phyloP scores from a whole-genome alignment of 768 basidiomycete genomes.

The Panaeolus cyanescens region DNA sequence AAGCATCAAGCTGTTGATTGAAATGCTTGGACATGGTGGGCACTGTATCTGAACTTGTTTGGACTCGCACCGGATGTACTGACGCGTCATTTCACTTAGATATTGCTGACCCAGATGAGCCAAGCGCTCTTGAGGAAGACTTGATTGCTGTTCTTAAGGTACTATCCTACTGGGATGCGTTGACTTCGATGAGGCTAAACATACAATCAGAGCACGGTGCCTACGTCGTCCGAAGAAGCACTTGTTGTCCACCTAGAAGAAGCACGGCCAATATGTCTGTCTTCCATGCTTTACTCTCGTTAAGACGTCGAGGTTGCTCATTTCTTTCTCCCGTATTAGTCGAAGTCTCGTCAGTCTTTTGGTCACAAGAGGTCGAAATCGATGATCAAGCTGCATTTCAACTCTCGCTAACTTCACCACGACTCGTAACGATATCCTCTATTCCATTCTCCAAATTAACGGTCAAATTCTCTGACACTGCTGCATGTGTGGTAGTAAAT shows the following conservation, averaged over 20 bases:
- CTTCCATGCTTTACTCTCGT: slow-evolving; percentile 3
- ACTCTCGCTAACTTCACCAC: slow-evolving; percentile 59
- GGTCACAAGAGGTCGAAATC: slow-evolving; percentile 62
- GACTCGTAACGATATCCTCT: slow-evolving; percentile 45
- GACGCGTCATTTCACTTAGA: slow-evolving; percentile 23
- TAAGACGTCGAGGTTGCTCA: slow-evolving; percentile 6
- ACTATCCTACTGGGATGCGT: background rate
- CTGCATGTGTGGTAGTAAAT: slow-evolving; percentile 52
- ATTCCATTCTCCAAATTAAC: slow-evolving; percentile 64
- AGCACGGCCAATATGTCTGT: slow-evolving; percentile 63
- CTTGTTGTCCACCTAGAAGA: slow-evolving; percentile 67
- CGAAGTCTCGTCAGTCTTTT: slow-evolving; percentile 68
- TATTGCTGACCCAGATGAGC: slow-evolving; percentile 44
- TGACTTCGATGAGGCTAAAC: background rate
- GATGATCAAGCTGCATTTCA: slow-evolving; percentile 74
- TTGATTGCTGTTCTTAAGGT: slow-evolving; percentile 76
- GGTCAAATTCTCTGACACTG: slow-evolving; percentile 55
- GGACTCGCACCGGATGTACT: slow-evolving; percentile 5
- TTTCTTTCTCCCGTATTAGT: slow-evolving; percentile 49
- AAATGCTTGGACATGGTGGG: slow-evolving; percentile 81
- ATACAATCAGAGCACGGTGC: slow-evolving; percentile 64
- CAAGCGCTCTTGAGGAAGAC: slow-evolving; percentile 62
- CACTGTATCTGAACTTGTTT: background rate
- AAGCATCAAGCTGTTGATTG: slow-evolving; percentile 74
- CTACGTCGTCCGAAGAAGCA: slow-evolving; percentile 54